Conservation (phyloP, 129 eudicot species). For the Heracleum sosnowskyi region DNA sequence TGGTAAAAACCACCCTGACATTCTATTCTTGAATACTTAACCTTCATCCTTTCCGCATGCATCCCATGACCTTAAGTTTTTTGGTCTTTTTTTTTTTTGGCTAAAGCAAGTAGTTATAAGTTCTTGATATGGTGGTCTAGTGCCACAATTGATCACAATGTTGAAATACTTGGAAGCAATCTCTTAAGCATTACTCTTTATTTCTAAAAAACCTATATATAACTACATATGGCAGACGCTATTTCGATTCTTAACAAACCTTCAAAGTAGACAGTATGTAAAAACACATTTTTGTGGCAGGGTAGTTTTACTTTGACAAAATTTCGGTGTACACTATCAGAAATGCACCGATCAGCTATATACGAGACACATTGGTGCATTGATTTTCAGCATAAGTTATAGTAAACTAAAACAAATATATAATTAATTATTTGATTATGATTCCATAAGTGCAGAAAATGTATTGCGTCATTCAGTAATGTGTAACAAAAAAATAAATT, state of each 20-base stretch:
- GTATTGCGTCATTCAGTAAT: neutral
- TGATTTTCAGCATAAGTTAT: neutral
- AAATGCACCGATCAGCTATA: neutral
- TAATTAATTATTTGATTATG: conserved; percentile 12
- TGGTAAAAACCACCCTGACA: neutral
- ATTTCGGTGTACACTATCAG: neutral
- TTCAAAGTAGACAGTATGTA: neutral
- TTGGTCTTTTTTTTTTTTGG: too few relatives aligned
- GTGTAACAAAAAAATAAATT: neutral
- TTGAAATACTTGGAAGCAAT: neutral
- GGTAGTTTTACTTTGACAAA: neutral
- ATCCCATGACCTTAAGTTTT: neutral
- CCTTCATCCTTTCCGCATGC: neutral
- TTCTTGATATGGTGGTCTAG: neutral
- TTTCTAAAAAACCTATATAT: neutral
- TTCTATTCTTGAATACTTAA: neutral
- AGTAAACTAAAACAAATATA: neutral
- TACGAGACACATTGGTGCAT: neutral
- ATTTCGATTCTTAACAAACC: too few relatives aligned
- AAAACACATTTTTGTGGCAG: neutral
- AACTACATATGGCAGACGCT: neutral
- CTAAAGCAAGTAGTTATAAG: neutral
- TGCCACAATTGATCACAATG: neutral
- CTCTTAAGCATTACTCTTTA: neutral
- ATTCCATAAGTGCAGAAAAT: neutral